Evolutionary conservation across 805 yeast species (phyloP), one percentile per base, ranked within the genome.

Genomic region (Wickerhamomyces bovis): DNA sequence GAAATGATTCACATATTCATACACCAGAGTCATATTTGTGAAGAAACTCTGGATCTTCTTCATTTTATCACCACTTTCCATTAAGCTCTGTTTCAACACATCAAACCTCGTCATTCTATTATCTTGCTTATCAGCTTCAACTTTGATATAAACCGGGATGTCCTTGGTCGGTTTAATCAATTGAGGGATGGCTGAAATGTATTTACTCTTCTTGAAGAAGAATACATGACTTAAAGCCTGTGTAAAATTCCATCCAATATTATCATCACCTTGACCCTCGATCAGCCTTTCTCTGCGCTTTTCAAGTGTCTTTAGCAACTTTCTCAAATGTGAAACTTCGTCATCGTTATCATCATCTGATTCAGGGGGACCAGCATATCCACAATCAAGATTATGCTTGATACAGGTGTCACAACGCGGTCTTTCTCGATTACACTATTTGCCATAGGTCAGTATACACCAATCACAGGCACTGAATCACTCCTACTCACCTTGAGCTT

Each of bases 1-100:
- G 20, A 47, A 47, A 42, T 47, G 50, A 15, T 47, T 35, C 9
- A 47, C 38, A 2, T 39, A 38, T 15, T 44, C 45, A 45, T 47
- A 44, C 4, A 47, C 13, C 13, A 36, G 26, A 3, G 20, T 10
- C 16, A 33, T 36, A 42, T 42, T 33, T 19, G 20, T 44, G 12
- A 47, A 21, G 30, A 28, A 47, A 8, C 16, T 21, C 18, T 22
- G 42, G 3, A 47, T 22, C 5, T 44, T 12, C 16, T 41, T 26
- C 6, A 38, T n/a, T 6, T 28, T n/a, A n/a, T 39, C 35, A 8
- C 25, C 12, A 9, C 39, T 28, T n/a, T 43, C 35, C 10, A 36
- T 25, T 21, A 47, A 6, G 8, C 35, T 13, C 7, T 44, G 35
- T 31, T 33, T 47, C 23, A 44, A 28, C 15, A 47, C 19, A 12